Evolutionary conservation across 2,329 filamentous ascomycete species (phyloP), one percentile per base, ranked within the genome.

Genomic region (Ophioceras dolichostomum): DNA sequence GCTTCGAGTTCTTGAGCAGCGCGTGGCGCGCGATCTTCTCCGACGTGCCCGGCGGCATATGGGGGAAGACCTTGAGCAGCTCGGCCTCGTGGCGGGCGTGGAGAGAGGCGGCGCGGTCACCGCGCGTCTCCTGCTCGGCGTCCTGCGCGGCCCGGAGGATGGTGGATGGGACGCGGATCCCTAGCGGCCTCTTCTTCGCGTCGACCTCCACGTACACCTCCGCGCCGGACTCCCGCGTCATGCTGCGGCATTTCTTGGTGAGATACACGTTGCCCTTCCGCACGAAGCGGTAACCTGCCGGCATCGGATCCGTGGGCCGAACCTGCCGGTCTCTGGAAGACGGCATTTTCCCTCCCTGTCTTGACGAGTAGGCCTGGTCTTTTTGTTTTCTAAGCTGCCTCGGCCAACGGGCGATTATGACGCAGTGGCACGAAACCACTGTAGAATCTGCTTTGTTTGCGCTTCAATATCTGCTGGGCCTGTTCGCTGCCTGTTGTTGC

Each of bases 1-100:
- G 54, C 2, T 65, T 49, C 30, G 58, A 65, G 17, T 56, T 43
- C 48, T 70, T 73, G 44, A 53, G 46, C 43, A 67, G 60, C 1
- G 67, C 57, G 29, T 61, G 60, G 29, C 43, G 51, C 3, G 68
- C 44, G 10, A 70, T 51, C 4, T 40, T 38, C 1, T 53, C 45
- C 10, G 59, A 43, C 4, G 57, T 56, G 0, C 41, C 39, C 2
- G 44, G 36, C 0, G 68, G 68, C 2, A 64, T 58, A 0, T 47
- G 43, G 0, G 64, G 61, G 39, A 65, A 73, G 4, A 58, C 47
- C 1, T 41, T 42, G 4, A 51, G 19, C 4, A 73, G 41, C 6
- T 58, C 57, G 10, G 48, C 50, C 2, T 43, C 45, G 37, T 68
- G 63, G 19, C 53, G 55, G 17, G 45, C 52, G 32, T 45, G 40